Base-by-base conservation (phyloP, 495 filamentous ascomycete genomes). In the Neurospora sp. region DNA sequence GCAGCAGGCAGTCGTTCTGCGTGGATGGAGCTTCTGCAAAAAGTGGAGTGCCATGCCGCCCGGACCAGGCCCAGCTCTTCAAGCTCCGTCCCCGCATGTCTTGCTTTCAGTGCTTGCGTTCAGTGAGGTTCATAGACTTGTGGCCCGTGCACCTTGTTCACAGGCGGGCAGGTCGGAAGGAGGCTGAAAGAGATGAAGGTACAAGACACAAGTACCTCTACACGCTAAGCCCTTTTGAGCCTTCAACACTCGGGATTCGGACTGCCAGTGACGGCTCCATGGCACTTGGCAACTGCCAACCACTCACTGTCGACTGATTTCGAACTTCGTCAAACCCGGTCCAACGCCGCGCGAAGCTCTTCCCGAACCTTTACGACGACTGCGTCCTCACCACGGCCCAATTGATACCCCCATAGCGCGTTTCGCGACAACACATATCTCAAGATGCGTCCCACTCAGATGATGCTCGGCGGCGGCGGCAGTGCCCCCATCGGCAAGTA, bases 361-460 rank as follows among this genome's bases (percentile, higher is more conserved):
- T 77, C 72, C 79, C 69, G 40, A 70, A 72, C 73, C 72, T 48
- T 66, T n/a, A 54, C 66, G 69, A 46, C 39, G 62, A 66, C 72
- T 72, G 69, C 41, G 75, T 69, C 54, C 54, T 66, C 38, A 39
- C 27, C 76, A 70, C 46, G 74, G 71, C 40, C 78, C 76, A 80
- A 82, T 80, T 79, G 79, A 82, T 72, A 75, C 70, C 71, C 44
- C 76, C 54, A 74, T 66, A 66, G 54, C 76, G 75, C 74, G 48
- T 59, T 41, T 69, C 74, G 72, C 73, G 75, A 75, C 39, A 77
- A 73, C 76, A 72, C 72, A 75, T 72, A 74, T 75, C 71, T 81
- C 83, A 91, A 82, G 83, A 96, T 96, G 93, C 83, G 83, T 73
- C 86, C 87, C 80, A 84, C 87, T 77, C 84, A 85, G 75, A 76